These are phyloP conservation scores for Mycena rebaudengoi DNA, from an alignment of 768 basidiomycete species.

Conservation along the genomic window DNA sequence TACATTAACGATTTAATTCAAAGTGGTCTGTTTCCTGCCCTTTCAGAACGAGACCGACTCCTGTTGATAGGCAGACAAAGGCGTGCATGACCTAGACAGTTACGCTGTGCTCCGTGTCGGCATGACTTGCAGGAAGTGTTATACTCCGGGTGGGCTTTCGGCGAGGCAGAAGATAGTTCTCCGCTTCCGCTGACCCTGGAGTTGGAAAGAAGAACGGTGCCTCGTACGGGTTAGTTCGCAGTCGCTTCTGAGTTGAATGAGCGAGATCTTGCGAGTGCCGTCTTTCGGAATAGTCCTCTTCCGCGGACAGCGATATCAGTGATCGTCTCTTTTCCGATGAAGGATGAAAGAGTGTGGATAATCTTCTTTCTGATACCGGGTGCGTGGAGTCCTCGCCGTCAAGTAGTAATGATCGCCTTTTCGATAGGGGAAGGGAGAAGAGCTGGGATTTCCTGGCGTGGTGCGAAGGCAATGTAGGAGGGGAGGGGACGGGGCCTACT, in stretches of 20 bases:
- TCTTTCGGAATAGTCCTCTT: neutral
- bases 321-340: too few relatives aligned
- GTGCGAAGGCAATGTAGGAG: neutral
- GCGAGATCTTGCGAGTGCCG: constrained; percentile 1
- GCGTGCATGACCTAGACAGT: too few relatives aligned
- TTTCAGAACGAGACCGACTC: too few relatives aligned
- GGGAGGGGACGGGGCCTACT: too few relatives aligned
- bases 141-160: constrained; percentile 34
- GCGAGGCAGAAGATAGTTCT: constrained; percentile 37
- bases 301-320: neutral
- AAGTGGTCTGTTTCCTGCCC: too few relatives aligned
- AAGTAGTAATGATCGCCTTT: neutral
- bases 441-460: constrained; percentile 16
- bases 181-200: constrained; percentile 50
- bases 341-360: too few relatives aligned
- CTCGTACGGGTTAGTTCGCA: constrained; percentile 67
- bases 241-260: neutral
- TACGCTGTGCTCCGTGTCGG: neutral
- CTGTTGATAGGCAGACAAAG: too few relatives aligned
- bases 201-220: constrained; percentile 69
- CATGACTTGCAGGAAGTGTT: constrained; percentile 21
- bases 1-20: too few relatives aligned
- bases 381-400: neutral
- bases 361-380: too few relatives aligned
- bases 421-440: constrained; percentile 14